A percentile compares a stretch with the other conserved stretches of the same genome.
These are phyloP conservation scores for Aspergillus luchuensis DNA, from an alignment of 2,329 filamentous ascomycete genomes.

Conservation along the genomic window DNA sequence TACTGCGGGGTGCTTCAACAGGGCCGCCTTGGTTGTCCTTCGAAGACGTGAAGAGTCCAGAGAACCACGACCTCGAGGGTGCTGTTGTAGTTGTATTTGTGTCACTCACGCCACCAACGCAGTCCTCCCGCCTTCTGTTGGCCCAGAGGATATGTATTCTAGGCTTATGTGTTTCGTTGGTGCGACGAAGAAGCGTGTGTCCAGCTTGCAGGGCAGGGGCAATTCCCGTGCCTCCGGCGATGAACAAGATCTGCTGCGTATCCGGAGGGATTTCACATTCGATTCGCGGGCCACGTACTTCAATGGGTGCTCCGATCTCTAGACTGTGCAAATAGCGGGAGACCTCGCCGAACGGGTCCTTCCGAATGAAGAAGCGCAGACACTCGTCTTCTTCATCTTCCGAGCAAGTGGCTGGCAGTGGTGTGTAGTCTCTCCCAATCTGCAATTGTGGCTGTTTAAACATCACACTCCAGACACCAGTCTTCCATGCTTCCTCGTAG, in stretches of 20 bases:
- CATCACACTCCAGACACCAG: slow-evolving; percentile 83
- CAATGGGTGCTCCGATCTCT: slow-evolving; percentile 63
- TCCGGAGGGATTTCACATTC: slow-evolving; percentile 65
- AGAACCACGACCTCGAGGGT: slow-evolving; percentile 33
- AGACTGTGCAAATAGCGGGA: slow-evolving; percentile 76
- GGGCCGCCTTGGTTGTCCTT: slow-evolving; percentile 7
- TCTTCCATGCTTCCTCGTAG: slow-evolving; percentile 55
- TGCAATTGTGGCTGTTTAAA: slow-evolving; percentile 93
- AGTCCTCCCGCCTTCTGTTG: slow-evolving; percentile 68
- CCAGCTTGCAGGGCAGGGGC: slow-evolving; percentile 84
- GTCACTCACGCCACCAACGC: slow-evolving; percentile 60
- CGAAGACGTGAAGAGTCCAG: slow-evolving; percentile 29
- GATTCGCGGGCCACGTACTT: slow-evolving; percentile 75
- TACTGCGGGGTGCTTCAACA: neutral
- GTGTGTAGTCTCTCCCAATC: slow-evolving; percentile 89
- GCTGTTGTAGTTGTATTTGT: slow-evolving; percentile 28
- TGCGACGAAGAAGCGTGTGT: slow-evolving; percentile 54
- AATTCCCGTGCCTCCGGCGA: slow-evolving; percentile 91
- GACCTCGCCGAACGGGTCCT: slow-evolving; percentile 78
- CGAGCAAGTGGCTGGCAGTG: slow-evolving; percentile 57
- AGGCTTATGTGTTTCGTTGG: slow-evolving; percentile 35
- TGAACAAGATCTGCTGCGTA: slow-evolving; percentile 68
- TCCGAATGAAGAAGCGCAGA: slow-evolving; percentile 76
- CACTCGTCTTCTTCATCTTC: slow-evolving; percentile 40
- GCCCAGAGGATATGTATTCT: slow-evolving; percentile 81